phyloP scores from a whole-genome alignment of 176 grass and related monocot species.

The Musa schizocarpa region DNA sequence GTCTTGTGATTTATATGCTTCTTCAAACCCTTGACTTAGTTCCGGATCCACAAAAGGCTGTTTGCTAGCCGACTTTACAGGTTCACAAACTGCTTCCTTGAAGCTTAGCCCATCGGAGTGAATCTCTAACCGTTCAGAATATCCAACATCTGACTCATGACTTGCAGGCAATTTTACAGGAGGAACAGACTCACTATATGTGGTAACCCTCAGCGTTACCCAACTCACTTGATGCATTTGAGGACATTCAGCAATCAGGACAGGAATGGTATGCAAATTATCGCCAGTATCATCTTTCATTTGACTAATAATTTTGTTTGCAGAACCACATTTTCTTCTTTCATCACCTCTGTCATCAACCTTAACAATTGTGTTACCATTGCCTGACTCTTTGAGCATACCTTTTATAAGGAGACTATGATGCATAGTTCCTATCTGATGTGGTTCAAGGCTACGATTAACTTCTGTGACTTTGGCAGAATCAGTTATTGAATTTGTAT shows the following conservation, averaged over 20 bases:
- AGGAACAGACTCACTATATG: constrained; percentile 19
- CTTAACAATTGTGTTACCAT: neutral
- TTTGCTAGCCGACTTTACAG: neutral
- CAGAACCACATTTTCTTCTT: neutral
- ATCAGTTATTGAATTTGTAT: constrained; percentile 14
- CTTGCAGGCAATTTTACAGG: constrained; percentile 19
- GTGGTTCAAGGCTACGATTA: neutral
- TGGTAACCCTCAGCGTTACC: constrained; percentile 26
- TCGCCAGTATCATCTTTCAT: constrained; percentile 11
- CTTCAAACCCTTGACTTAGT: neutral
- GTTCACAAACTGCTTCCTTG: constrained; percentile 26
- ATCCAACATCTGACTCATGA: constrained; percentile 14
- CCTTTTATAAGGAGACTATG: neutral
- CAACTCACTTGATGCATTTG: constrained; percentile 45
- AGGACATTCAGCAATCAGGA: constrained; percentile 53
- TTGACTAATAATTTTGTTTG: neutral
- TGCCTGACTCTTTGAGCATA: neutral
- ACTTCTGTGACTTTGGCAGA: neutral
- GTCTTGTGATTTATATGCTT: neutral
- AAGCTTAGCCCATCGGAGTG: constrained; percentile 23
- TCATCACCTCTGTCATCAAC: constrained; percentile 3
- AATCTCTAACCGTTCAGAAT: constrained; percentile 14
- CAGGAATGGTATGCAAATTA: constrained; percentile 32
- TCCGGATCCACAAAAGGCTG: neutral
- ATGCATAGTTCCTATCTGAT: neutral